A percentile compares a stretch with the other conserved stretches of the same genome.
phyloP scores from a whole-genome alignment of 2,329 filamentous ascomycete species.

The Botrytis cinerea region DNA sequence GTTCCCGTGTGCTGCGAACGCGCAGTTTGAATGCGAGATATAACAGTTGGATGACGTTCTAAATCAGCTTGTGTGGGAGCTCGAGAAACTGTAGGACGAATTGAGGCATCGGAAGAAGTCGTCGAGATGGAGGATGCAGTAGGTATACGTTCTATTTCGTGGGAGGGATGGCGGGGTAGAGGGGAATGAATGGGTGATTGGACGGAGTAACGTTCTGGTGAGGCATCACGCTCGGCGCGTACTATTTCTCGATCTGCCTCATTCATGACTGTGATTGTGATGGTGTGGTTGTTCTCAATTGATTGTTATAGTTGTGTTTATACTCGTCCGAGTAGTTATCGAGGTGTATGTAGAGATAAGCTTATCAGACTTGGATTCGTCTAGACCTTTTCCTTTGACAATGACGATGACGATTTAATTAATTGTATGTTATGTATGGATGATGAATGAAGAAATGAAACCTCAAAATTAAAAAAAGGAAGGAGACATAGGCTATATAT shows the following conservation, averaged over 20 bases:
- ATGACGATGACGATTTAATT: neutral
- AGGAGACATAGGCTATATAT: neutral
- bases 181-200: conserved; percentile 28
- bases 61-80: conserved; percentile 67
- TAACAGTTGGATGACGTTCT: conserved; percentile 67
- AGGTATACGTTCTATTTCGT: conserved; percentile 62
- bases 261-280: conserved; percentile 35
- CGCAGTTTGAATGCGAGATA: conserved; percentile 71
- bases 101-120: conserved; percentile 37
- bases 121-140: conserved; percentile 55
- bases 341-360: conserved; percentile 5
- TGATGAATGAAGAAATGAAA: neutral
- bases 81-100: conserved; percentile 56
- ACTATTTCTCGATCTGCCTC: conserved; percentile 35
- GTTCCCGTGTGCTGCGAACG: conserved; percentile 70
- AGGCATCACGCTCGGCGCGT: conserved; percentile 54
- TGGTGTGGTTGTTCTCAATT: conserved; percentile 1
- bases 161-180: conserved; percentile 42
- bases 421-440: neutral
- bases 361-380: conserved; percentile 1
- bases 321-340: neutral
- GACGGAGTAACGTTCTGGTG: conserved; percentile 42
- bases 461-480: neutral
- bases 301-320: neutral
- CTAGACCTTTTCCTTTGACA: neutral